Base-by-base conservation (phyloP, 2,329 filamentous ascomycete genomes). In the Pseudocercospora eumusae region DNA sequence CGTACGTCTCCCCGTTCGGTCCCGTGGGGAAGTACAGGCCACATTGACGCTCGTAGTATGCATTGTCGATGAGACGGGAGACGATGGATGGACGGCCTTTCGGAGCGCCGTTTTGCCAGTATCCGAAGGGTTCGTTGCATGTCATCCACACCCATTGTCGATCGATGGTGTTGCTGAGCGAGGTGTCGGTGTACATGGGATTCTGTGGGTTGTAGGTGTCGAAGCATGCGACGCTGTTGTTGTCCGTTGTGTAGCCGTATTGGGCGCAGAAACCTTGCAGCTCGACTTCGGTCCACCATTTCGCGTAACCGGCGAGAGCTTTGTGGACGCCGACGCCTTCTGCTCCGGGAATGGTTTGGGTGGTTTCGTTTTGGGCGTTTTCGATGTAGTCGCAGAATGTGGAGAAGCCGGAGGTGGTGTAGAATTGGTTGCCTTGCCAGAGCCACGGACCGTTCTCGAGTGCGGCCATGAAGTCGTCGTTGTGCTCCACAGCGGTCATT, bases 61-160 rank as follows among this genome's bases (percentile, higher is more conserved):
- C 76, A 2, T 78, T 72, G 10, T 71, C 79, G 52, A 83, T 77
- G 7, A 84, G 75, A 23, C 82, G 80, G 15, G 83, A 84, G 57
- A 84, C 80, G 47, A 87, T 77, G n/a, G 76, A 78, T 2, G 79
- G 74, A 0, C 68, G 72, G 59, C 70, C 73, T 3, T 69, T 52
- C 0, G 84, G 84, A 6, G 83, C 83, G 20, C 81, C 82, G 63
- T 80, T 80, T 70, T 85, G 82, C 79, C 81, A 86, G 72, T 80
- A 84, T 59, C 76, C 81, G 61, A 84, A 81, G n/a, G 85, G 84
- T 71, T 88, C 83, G 69, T 88, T 87, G 77, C 86, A 88, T 1
- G 81, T 77, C 73, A 86, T 80, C 85, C 85, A 88, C 7, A 77
- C 71, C 84, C 84, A 88, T 64, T 85, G 83, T 0, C 83, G 75